Percentiles rank a stretch among this genome's conserved stretches.
Conservation (phyloP, 2,329 filamentous ascomycete species). For the Ploettnerulaceae sp. region DNA sequence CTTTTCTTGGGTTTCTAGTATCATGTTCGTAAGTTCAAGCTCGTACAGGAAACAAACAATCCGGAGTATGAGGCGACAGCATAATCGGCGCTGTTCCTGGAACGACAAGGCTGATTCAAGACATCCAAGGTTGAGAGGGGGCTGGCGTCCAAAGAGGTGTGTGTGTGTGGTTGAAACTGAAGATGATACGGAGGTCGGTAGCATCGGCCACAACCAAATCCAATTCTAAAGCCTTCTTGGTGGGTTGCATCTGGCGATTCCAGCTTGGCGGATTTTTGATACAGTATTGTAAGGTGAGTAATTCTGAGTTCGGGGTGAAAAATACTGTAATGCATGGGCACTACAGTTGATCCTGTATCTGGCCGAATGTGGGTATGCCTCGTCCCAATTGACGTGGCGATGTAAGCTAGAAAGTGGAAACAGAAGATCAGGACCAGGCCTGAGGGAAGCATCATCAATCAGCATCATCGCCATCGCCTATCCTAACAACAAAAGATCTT, state of each 20-base stretch:
- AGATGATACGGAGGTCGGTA: constrained; percentile 21
- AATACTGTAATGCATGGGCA: constrained; percentile 18
- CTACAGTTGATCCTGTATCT: not conserved
- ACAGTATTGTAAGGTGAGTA: constrained; percentile 13
- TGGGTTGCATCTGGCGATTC: constrained; percentile 12
- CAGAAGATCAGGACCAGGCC: no score
- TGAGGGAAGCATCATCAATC: no score
- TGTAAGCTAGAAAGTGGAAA: no score
- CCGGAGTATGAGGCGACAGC: not conserved
- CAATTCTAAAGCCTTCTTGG: constrained; percentile 7
- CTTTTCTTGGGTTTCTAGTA: no score
- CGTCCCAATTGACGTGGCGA: constrained; percentile 14
- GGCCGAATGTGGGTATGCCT: constrained; percentile 5
- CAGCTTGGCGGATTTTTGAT: constrained; percentile 16
- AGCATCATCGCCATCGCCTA: no score
- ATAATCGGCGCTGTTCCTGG: not conserved
- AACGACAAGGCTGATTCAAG: constrained; percentile 17
- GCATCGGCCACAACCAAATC: not conserved
- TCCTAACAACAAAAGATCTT: no score
- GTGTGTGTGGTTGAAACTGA: constrained; percentile 26
- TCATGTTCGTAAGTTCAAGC: no score
- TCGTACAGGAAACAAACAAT: not conserved
- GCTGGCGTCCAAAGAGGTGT: constrained; percentile 22
- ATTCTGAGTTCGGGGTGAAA: constrained; percentile 17
- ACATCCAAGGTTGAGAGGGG: constrained; percentile 19